Base-by-base conservation (phyloP, 176 grass and related monocot genomes). In the Calamus simplicifolius region DNA sequence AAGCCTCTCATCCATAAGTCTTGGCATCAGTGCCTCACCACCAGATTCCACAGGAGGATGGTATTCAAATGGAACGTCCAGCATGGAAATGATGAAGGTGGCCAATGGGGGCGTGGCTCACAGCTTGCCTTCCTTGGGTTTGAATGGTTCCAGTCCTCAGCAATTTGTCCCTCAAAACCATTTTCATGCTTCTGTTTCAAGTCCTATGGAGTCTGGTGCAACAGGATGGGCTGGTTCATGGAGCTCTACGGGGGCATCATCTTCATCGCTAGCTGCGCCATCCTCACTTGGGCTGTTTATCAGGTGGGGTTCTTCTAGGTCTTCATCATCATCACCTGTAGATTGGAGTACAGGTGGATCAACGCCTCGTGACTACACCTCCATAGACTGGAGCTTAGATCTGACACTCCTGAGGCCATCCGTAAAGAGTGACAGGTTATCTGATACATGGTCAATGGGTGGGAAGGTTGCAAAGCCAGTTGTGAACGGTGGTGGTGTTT, bases 371-470 rank as follows among this genome's bases (percentile, higher is more conserved):
- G 87, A 97, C 68, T 97, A 91, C 68, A 89, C 94, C 27, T 76
- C 81, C 54, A 90, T 97, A 72, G 92, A 97, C 57, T 97, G 92
- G 92, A 97, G 87, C 58, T 53, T 97, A 18, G 92, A 91, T 69
- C 54, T 71, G 64, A 76, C 81, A 2, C 75, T 97, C 26, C 75
- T 98, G 71, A 89, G 85, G 64, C 69, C 81, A 13, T 70, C 81
- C 25, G 61, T 57, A 58, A 82, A 77, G 70, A 80, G 73, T 50
- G 73, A 89, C 5, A 54, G 69, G 66, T 64, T 85, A 62, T 85
- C 88, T 0, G 85, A 92, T 52, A 98, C 94, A 57, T 98, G 94
- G 94, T 93, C 94, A 19, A 98, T 98, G 94, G 88, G 88, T 0
- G 81, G 94, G 29, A 74, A 79, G 81, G 69, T 67, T 14, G 5